phyloP scores from a whole-genome alignment of 1,284 basidiomycete genomes.

The Rhodotorula sp. region DNA sequence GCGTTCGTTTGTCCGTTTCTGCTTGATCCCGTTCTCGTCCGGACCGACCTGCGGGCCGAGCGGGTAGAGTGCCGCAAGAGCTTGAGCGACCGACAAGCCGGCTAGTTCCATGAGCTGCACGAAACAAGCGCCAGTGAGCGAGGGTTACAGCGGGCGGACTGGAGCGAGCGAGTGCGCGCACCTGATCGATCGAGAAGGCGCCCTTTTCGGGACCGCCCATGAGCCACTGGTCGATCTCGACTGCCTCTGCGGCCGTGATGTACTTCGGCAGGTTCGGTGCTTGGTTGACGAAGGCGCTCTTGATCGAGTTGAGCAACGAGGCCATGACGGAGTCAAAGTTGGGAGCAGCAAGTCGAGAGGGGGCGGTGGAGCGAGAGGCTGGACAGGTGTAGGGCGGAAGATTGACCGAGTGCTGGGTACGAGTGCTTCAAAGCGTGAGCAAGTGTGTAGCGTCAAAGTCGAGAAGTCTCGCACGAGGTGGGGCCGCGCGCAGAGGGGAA shows the following conservation, averaged over 20 bases:
- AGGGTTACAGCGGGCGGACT: neutral
- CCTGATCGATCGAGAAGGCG: conserved; percentile 89
- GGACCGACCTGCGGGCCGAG: conserved; percentile 33
- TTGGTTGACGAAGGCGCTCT: neutral
- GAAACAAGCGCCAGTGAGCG: no score
- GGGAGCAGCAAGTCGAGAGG: neutral
- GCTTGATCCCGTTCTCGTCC: conserved; percentile 39
- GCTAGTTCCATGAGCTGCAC: conserved; percentile 93
- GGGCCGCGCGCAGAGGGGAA: no score
- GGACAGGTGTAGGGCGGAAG: neutral
- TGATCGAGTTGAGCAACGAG: conserved; percentile 3
- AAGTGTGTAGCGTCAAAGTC: neutral
- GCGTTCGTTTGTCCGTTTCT: conserved; percentile 36
- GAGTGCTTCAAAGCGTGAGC: neutral
- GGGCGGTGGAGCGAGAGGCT: neutral
- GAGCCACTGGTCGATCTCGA: conserved; percentile 84
- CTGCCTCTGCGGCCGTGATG: conserved; percentile 40
- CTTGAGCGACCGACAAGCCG: conserved; percentile 92
- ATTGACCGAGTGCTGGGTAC: neutral
- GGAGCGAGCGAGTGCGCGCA: conserved; percentile 45
- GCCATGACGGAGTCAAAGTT: neutral
- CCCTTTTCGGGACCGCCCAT: conserved; percentile 66
- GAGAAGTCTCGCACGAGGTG: neutral
- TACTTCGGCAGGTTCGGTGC: conserved; percentile 6
- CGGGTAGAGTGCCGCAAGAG: conserved; percentile 73